A percentile compares a stretch with the other conserved stretches of the same genome.
phyloP scores from a whole-genome alignment of 805 yeast species.

The Yamadazyma takamatsuzukensis region DNA sequence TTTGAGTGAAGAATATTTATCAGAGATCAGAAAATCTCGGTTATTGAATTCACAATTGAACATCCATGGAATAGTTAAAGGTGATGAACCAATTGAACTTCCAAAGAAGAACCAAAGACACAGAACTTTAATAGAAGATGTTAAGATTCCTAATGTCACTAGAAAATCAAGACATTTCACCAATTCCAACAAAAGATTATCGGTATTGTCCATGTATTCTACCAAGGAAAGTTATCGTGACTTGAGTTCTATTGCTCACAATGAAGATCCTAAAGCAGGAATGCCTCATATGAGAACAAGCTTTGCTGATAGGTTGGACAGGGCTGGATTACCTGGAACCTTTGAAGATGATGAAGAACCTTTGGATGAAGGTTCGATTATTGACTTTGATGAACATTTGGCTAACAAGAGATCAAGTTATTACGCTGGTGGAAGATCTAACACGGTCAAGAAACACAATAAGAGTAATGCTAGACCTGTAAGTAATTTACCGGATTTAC shows the following conservation, averaged over 20 bases:
- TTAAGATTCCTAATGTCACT: slow-evolving; percentile 66
- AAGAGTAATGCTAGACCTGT: slow-evolving; percentile 21
- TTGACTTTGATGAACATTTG: slow-evolving; percentile 40
- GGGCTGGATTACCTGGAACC: slow-evolving; percentile 27
- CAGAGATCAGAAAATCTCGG: slow-evolving; percentile 42
- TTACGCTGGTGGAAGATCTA: slow-evolving; percentile 22
- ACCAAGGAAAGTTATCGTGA: slow-evolving; percentile 63
- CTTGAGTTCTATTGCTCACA: slow-evolving; percentile 39
- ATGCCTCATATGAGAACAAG: slow-evolving; percentile 34
- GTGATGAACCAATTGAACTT: slow-evolving; percentile 12
- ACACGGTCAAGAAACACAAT: slow-evolving; percentile 25
- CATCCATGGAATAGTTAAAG: slow-evolving; percentile 18
- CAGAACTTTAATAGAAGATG: slow-evolving; percentile 53
- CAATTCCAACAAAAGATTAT: slow-evolving; percentile 60
- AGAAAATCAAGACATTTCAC: slow-evolving; percentile 63
- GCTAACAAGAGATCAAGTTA: slow-evolving; percentile 39
- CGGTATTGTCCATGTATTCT: slow-evolving; percentile 70
- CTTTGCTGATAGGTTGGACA: slow-evolving; percentile 40
- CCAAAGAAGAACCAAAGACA: slow-evolving; percentile 22
- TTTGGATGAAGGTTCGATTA: slow-evolving; percentile 33
- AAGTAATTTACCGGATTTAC: slow-evolving; percentile 27
- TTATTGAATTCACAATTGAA: slow-evolving; percentile 42
- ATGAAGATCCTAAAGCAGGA: slow-evolving; percentile 9
- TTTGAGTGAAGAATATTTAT: slow-evolving; percentile 41
- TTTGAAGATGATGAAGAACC: slow-evolving; percentile 26